A percentile compares a stretch with the other conserved stretches of the same genome.
phyloP scores from a whole-genome alignment of 2,329 filamentous ascomycete genomes.

The Calonectria naviculata region DNA sequence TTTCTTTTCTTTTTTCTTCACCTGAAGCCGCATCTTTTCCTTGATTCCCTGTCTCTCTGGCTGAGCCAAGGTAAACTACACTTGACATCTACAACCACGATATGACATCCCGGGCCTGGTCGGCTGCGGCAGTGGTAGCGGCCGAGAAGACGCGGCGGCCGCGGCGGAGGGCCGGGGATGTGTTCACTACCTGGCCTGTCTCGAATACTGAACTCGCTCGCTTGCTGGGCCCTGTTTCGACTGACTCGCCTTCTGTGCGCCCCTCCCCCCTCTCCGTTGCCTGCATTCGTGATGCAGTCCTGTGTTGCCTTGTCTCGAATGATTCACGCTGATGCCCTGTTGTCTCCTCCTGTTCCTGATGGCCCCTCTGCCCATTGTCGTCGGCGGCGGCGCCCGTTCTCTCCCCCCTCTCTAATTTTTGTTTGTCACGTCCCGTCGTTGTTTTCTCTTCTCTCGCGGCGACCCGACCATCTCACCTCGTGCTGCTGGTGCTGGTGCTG shows the following conservation, averaged over 20 bases:
- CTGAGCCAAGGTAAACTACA: not conserved
- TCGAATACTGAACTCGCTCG: not conserved
- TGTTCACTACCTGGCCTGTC: not conserved
- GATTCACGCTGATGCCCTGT: not conserved
- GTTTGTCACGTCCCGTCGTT: not conserved
- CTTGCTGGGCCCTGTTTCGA: not conserved
- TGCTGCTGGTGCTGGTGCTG: not conserved
- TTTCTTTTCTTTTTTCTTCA: not conserved
- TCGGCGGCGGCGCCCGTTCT: not conserved
- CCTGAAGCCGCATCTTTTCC: not conserved
- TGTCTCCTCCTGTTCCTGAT: constrained; percentile 11
- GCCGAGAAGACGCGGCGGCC: not conserved
- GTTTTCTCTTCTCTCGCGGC: constrained; percentile 20
- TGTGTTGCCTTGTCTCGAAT: not conserved
- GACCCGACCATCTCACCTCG: not conserved
- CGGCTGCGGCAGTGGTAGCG: not conserved
- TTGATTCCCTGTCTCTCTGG: not conserved
- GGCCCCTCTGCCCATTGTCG: not conserved
- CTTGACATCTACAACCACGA: not conserved
- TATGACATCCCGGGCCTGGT: not conserved
- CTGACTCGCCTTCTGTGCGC: not conserved
- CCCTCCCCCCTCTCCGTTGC: not conserved
- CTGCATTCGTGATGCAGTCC: not conserved
- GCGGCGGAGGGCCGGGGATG: not conserved
- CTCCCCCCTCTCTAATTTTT: not conserved